Percentiles rank a stretch among this genome's conserved stretches.
These are phyloP conservation scores for Penicillium lividum DNA, from an alignment of 495 filamentous ascomycete genomes.

Conservation along the genomic window DNA sequence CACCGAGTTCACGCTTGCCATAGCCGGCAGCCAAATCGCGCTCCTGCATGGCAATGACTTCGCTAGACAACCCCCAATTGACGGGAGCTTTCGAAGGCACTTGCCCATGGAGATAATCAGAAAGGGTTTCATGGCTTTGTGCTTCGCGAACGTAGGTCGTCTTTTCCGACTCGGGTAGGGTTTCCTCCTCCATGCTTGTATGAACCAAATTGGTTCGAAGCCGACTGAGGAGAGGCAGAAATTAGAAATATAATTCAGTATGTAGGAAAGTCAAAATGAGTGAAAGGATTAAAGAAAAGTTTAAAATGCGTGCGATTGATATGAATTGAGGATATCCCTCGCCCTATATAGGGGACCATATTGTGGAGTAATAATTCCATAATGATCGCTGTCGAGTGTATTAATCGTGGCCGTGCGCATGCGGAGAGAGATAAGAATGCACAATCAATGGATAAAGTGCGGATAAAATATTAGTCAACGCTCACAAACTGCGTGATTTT, in stretches of 20 bases:
- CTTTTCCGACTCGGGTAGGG: neutral
- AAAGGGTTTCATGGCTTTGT: neutral
- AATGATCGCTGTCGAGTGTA: too few species aligned
- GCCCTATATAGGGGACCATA: too few species aligned
- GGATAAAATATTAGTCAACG: too few species aligned
- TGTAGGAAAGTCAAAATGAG: neutral
- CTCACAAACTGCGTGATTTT: too few species aligned
- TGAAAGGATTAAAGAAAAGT: neutral
- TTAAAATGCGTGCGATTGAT: too few species aligned
- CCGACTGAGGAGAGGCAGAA: neutral
- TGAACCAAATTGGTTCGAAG: neutral
- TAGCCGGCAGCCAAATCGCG: conserved; percentile 34
- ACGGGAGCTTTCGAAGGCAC: neutral
- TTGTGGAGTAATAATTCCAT: too few species aligned
- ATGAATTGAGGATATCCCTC: too few species aligned
- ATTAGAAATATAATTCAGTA: neutral
- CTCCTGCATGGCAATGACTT: neutral
- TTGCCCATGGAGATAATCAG: neutral
- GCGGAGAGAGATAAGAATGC: too few species aligned
- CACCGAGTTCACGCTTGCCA: conserved; percentile 49
- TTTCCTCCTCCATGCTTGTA: neutral
- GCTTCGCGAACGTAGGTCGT: neutral
- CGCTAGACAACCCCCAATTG: neutral
- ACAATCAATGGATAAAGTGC: too few species aligned
- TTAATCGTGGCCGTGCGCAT: too few species aligned